Percentiles rank a stretch among this genome's conserved stretches.
These are phyloP conservation scores for Exophiala xenobiotica DNA, from an alignment of 2,329 filamentous ascomycete genomes.

Conservation along the genomic window DNA sequence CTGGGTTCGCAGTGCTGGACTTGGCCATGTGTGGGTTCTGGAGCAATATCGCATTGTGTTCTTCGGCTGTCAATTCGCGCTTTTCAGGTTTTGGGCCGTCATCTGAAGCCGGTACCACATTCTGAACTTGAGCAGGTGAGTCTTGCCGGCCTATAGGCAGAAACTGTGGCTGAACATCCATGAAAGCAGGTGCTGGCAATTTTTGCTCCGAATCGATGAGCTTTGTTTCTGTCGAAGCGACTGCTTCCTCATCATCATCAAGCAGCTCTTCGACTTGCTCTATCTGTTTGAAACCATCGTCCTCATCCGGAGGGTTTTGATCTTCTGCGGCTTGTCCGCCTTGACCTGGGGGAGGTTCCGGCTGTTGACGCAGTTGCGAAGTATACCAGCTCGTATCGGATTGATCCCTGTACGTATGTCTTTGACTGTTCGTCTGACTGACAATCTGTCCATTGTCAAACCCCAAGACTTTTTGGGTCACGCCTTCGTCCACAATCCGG, in stretches of 20 bases:
- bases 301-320: background rate
- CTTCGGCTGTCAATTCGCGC: constrained; percentile 72
- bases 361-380: constrained; percentile 55
- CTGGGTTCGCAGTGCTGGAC: constrained; percentile 86
- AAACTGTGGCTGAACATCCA: too few relatives aligned
- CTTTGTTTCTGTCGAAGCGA: too few relatives aligned
- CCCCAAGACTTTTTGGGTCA: constrained; percentile 73
- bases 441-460: constrained; percentile 64
- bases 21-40: constrained; percentile 82
- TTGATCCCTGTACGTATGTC: constrained; percentile 74
- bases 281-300: background rate
- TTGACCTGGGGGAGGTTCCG: background rate
- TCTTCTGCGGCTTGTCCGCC: background rate
- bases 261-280: background rate
- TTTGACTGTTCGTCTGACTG: constrained; percentile 62
- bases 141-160: background rate
- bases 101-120: background rate
- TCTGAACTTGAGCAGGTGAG: background rate
- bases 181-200: too few relatives aligned
- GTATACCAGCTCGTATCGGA: constrained; percentile 81
- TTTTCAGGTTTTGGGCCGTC: constrained; percentile 24
- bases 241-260: too few relatives aligned
- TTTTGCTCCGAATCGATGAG: too few relatives aligned
- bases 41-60: constrained; percentile 84
- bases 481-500: constrained; percentile 79